These are phyloP conservation scores for Stemphylium beticola DNA, from an alignment of 2,329 filamentous ascomycete genomes.

Conservation along the genomic window DNA sequence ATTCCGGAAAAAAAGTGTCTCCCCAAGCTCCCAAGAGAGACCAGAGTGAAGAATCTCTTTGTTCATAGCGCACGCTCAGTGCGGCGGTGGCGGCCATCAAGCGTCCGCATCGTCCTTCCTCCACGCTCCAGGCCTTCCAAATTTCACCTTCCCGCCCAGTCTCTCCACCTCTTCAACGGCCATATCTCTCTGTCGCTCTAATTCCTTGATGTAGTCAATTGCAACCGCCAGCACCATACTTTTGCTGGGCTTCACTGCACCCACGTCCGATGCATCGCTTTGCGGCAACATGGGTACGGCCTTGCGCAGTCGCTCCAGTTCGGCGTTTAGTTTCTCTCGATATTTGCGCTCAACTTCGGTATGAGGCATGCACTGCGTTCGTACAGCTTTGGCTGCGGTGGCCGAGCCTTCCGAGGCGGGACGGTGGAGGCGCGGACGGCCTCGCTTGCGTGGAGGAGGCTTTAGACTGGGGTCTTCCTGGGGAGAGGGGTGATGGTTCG, in stretches of 20 bases:
- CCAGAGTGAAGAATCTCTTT: too few species aligned
- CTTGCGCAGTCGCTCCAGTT: constrained; percentile 31
- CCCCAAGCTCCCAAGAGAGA: neutral
- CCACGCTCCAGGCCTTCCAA: neutral
- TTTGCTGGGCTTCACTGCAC: constrained; percentile 18
- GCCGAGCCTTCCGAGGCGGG: constrained; percentile 4
- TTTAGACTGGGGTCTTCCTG: constrained; percentile 3
- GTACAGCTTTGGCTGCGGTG: constrained; percentile 2
- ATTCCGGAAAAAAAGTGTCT: neutral
- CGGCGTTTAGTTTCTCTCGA: constrained; percentile 28
- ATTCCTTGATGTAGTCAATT: constrained; percentile 20
- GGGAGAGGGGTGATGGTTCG: neutral
- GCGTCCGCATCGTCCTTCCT: neutral
- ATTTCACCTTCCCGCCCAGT: constrained; percentile 13
- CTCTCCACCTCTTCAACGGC: constrained; percentile 17
- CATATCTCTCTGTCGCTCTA: constrained; percentile 17
- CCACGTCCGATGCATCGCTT: constrained; percentile 12
- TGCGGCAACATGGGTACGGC: constrained; percentile 31
- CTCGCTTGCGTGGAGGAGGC: constrained; percentile 11
- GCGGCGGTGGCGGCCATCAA: neutral
- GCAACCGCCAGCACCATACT: constrained; percentile 20
- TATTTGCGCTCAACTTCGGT: constrained; percentile 29
- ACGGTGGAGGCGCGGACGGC: constrained; percentile 11
- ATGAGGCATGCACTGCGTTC: constrained; percentile 24
- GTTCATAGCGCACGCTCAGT: too few species aligned